Evolutionary conservation across 1,284 basidiomycete species (phyloP).

Genomic region (Marasmius fiardii): DNA sequence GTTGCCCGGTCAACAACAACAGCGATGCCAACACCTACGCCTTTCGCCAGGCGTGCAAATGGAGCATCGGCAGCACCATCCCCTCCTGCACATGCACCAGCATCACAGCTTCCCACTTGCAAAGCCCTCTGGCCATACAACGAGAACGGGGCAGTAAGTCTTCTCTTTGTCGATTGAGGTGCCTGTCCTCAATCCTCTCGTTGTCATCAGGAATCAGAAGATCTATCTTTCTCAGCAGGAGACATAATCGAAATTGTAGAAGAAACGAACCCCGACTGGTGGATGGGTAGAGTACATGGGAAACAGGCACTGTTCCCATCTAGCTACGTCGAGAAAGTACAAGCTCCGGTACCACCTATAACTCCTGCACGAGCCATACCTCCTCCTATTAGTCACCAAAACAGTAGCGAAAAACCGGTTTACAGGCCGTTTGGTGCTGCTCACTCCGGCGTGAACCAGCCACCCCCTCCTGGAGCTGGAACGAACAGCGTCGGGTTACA

Average conservation of each 20-base stretch:
- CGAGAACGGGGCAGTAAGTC: constrained; percentile 44
- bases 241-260: constrained; percentile 58
- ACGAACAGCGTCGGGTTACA: constrained; percentile 34
- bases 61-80: constrained; percentile 13
- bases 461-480: constrained; percentile 27
- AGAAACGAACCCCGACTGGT: constrained; percentile 65
- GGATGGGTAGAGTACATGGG: constrained; percentile 56
- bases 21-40: constrained; percentile 14
- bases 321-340: constrained; percentile 55
- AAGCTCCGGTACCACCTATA: constrained; percentile 18
- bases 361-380: constrained; percentile 20
- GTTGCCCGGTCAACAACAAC: constrained; percentile 9
- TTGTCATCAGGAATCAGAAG: constrained; percentile 47
- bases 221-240: constrained; percentile 54
- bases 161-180: constrained; percentile 1
- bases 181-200: constrained; percentile 9
- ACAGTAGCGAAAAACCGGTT: constrained; percentile 19
- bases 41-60: constrained; percentile 16
- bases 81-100: constrained; percentile 15
- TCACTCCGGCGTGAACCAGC: constrained; percentile 33
- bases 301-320: constrained; percentile 63
- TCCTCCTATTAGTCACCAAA: constrained; percentile 16
- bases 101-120: constrained; percentile 29
- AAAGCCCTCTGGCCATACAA: constrained; percentile 68
- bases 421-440: constrained; percentile 41